These are phyloP conservation scores for Jacaranda copaia DNA, from an alignment of 257 asterid species.

Conservation along the genomic window DNA sequence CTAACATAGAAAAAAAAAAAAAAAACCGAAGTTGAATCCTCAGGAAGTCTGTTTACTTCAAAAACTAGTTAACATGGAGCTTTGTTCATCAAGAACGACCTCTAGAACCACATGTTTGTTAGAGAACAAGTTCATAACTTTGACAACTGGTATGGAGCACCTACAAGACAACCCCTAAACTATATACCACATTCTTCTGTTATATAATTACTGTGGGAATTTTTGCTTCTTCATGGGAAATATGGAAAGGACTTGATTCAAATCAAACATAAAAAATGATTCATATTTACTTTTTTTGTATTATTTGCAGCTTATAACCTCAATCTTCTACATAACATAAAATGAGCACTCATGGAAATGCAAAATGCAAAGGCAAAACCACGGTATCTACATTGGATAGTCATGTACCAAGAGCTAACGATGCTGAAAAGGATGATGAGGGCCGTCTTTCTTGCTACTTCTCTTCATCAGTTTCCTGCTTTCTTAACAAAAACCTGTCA, in stretches of 20 bases:
- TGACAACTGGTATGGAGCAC: no score
- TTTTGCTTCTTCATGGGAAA: neutral
- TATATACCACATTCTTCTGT: no score
- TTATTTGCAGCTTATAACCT: neutral
- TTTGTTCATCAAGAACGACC: no score
- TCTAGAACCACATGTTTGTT: no score
- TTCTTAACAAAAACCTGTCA: slow-evolving; percentile 55
- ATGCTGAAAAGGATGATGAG: neutral
- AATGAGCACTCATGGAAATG: neutral
- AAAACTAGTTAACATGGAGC: no score
- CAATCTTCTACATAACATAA: slow-evolving; percentile 27
- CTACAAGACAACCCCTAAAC: no score
- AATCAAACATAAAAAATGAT: neutral
- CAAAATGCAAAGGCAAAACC: neutral
- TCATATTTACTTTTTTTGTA: neutral
- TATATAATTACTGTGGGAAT: no score
- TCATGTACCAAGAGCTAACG: neutral
- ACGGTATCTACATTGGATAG: slow-evolving; percentile 28
- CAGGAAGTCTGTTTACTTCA: no score
- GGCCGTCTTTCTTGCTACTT: slow-evolving; percentile 30
- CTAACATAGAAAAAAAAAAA: no score
- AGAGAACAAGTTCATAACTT: no score
- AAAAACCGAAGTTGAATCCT: no score
- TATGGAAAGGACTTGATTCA: neutral
- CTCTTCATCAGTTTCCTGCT: slow-evolving; percentile 69